Conservation (phyloP, 2,329 filamentous ascomycete species). For the Fonsecaea pedrosoi region DNA sequence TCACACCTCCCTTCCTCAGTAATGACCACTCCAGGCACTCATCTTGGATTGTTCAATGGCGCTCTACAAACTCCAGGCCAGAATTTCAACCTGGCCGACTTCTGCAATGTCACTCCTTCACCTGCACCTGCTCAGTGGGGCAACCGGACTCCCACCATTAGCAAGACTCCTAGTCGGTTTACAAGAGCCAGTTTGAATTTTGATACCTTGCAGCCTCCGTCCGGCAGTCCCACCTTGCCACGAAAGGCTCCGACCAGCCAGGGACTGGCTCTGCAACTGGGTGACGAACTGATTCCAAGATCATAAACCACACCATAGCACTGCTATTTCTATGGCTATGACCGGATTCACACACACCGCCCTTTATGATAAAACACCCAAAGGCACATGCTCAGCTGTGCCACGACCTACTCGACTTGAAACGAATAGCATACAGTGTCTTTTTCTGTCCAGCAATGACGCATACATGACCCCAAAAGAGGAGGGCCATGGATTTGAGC, state of each 20-base stretch:
- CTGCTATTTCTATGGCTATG: not conserved
- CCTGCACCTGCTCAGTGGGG: conserved; percentile 86
- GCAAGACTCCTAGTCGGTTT: conserved; percentile 75
- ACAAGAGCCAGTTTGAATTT: conserved; percentile 82
- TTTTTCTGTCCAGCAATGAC: conserved; percentile 22
- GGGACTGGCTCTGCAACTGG: conserved; percentile 69
- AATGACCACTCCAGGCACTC: conserved; percentile 67
- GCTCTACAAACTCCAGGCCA: conserved; percentile 79
- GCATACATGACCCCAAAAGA: conserved; percentile 24
- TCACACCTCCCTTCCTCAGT: conserved; percentile 57
- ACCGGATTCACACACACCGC: not conserved
- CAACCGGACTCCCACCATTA: conserved; percentile 61
- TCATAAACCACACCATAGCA: conserved; percentile 25
- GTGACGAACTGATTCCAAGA: conserved; percentile 61
- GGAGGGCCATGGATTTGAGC: conserved; percentile 18
- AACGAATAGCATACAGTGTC: conserved; percentile 36
- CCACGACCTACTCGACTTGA: conserved; percentile 33
- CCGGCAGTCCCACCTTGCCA: conserved; percentile 34
- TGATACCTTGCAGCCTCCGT: conserved; percentile 71
- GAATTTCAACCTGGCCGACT: conserved; percentile 92
- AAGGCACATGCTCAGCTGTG: conserved; percentile 27
- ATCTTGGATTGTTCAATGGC: conserved; percentile 77
- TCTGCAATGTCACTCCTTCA: conserved; percentile 95
- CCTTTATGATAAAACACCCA: conserved; percentile 27
- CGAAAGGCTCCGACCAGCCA: conserved; percentile 34